Conservation (phyloP, 192 early-diverging fungal species). For the Spizellomyces sp. region DNA sequence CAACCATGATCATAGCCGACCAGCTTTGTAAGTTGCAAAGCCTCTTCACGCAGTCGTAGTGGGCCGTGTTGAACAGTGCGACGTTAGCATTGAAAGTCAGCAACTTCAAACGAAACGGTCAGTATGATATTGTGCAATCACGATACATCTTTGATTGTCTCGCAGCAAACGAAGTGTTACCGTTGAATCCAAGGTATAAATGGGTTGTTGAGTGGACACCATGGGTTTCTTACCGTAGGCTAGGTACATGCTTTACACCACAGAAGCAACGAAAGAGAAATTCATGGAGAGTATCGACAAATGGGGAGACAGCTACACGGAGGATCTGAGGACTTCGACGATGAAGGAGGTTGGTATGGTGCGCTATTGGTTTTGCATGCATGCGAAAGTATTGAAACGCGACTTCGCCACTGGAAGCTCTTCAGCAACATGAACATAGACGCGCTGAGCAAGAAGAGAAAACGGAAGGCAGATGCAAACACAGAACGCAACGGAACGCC, state of each 20-base stretch:
- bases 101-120: conserved; percentile 53
- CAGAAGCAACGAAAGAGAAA: conserved; percentile 46
- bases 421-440: conserved; percentile 1
- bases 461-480: neutral
- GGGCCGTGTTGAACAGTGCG: no score
- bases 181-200: conserved; percentile 46
- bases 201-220: no score
- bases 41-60: no score
- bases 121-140: conserved; percentile 64
- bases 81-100: conserved; percentile 53
- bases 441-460: neutral
- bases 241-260: conserved; percentile 60
- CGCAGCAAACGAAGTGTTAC: conserved; percentile 46
- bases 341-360: conserved; percentile 58
- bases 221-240: no score
- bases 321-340: conserved; percentile 49
- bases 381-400: neutral
- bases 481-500: neutral
- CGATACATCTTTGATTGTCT: conserved; percentile 70
- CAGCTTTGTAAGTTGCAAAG: no score
- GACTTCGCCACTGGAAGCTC: neutral
- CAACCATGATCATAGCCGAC: conserved; percentile 36
- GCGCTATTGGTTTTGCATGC: conserved; percentile 4
- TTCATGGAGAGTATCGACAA: conserved; percentile 64
- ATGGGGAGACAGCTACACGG: conserved; percentile 70